These are phyloP conservation scores for Kewa caespitosa DNA, from an alignment of 179 eudicot species.

Conservation along the genomic window DNA sequence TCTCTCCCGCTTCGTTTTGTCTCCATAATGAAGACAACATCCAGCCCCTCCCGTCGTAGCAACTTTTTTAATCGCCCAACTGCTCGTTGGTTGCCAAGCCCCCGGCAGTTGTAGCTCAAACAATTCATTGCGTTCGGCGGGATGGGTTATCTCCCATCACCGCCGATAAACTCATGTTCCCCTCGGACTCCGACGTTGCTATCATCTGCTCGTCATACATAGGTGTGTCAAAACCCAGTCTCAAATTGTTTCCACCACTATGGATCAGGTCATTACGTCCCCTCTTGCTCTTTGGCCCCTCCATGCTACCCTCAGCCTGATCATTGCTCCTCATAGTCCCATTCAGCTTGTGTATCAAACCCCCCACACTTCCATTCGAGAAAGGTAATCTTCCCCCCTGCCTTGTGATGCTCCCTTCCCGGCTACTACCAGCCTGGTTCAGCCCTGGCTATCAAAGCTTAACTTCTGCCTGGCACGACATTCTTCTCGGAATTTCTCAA, in stretches of 20 bases:
- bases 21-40: not conserved
- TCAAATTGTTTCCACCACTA: not conserved
- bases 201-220: not conserved
- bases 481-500: no score
- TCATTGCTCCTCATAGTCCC: not conserved
- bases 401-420: not conserved
- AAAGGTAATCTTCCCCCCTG: not conserved
- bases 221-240: not conserved
- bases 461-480: no score
- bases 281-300: not conserved
- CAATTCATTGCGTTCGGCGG: constrained; percentile 13
- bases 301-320: not conserved
- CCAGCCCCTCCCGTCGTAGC: not conserved
- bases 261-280: no score
- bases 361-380: not conserved
- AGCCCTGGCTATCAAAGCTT: not conserved
- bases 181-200: not conserved
- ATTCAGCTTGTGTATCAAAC: not conserved
- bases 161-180: not conserved
- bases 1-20: not conserved
- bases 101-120: constrained; percentile 13
- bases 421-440: not conserved
- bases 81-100: constrained; percentile 14
- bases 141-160: not conserved
- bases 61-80: not conserved